Base-by-base conservation (phyloP, 192 early-diverging fungal species). In the Coemansia sp. region DNA sequence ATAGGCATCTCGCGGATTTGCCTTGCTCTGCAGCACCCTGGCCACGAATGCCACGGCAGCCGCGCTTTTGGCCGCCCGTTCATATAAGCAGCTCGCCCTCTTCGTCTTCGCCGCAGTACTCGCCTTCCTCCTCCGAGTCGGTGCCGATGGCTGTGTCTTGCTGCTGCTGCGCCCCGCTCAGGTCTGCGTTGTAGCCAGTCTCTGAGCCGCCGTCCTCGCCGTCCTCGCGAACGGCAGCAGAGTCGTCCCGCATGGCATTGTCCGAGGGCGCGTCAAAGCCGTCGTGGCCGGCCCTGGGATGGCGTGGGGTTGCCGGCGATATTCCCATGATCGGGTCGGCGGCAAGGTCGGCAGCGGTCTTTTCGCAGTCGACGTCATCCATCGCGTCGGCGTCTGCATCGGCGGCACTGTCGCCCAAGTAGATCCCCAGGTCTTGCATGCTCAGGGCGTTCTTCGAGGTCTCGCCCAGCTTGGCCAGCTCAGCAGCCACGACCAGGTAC, bases 381-480 rank as follows among this genome's bases (percentile, higher is more conserved):
- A 25, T 26, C 14, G 11, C 22, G 5, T 74, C 70, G 6, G 52
- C 34, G 13, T 47, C 57, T 0, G 51, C 47, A 2, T 64, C 65
- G 19, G 48, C 56, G n/a, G 58, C 40, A 4, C 47, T 41, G 21
- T 73, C 70, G 17, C 61, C 61, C 15, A 75, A 22, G 31, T 60
- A 68, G 25, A 75, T 75, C 8, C 62, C 65, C 26, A 75, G 38
- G 15, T 75, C 72, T 35, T 75, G 72, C 51, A 59, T 59, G 42
- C 51, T 75, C 49, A 75, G 43, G 9, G 72, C 72, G 31, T n/a
- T 60, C 21, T 68, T 68, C 2, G 72, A 58, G 53, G 68, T 67
- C 19, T 60, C 45, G 4, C 51, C 72, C 22, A 75, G 60, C 34
- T 55, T 54, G 8, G n/a, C 42, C 33, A 75, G 43, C 52, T 75